Evolutionary conservation across 768 basidiomycete species (phyloP), one percentile per base, ranked within the genome.

Genomic region (Mycena maculata): DNA sequence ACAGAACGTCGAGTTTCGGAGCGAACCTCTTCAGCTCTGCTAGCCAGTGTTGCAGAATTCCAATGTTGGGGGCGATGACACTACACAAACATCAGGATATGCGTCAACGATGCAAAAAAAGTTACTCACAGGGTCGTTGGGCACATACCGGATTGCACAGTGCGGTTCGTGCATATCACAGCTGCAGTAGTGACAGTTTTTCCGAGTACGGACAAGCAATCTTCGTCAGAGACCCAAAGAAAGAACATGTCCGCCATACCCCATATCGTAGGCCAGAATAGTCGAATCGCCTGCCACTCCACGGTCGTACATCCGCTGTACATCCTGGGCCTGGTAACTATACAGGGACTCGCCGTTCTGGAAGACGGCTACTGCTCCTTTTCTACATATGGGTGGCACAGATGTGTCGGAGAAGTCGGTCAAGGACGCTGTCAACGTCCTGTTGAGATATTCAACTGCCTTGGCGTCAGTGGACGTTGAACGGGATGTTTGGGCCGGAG

Each of bases 31-130:
- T 55, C 23, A 63, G 33, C 22, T 55, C 33, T 3, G 23, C 27
- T 15, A 16, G 9, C 62, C 62, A 63, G n/a, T 63, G 62, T 25
- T 54, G 53, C 31, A 63, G 33, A 16, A 49, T 55, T 9, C 62
- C 62, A 18, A 63, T 3, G 33, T 20, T 55, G 5, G 62, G 62
- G 7, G 54, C 62, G 23, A 63, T 56, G 20, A 63, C 62, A 22
- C 62, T 63, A 20, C 0, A 27, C 28, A 15, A 8, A 13, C 16
- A n/a, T 60, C 10, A 41, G 50, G 16, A 18, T 8, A 33, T n/a
- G 2, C 30, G 1, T 5, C 2, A n/a, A 22, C 18, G 22, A 23
- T 3, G 39, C 13, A 30, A 4, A 20, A 23, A 23, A 23, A 20
- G 8, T n/a, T 9, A n/a, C 62, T 25, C 18, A 63, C 62, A 55